Base-by-base conservation (phyloP, 805 yeast species). In the Ascoidea asiatica region DNA sequence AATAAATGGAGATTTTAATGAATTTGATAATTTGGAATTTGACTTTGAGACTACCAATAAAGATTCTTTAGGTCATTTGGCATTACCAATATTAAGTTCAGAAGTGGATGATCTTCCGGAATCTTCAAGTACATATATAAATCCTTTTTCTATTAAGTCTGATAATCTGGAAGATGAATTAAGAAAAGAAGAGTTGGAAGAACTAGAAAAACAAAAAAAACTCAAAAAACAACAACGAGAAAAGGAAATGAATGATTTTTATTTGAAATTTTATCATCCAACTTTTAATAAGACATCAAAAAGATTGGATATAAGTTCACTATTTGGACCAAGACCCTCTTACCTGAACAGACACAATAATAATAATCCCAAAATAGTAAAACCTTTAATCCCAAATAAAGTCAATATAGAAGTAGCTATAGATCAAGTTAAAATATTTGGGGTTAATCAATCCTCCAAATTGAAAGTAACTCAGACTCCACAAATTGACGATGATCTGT, bases 271-370 rank as follows among this genome's bases (percentile, higher is more conserved):
- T 35, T 75, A 76, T 53, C 84, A 71, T 55, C 95, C 95, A 0
- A 65, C 72, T 1, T 86, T 79, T 59, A 65, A 69, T 44, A 66
- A 65, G 19, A 70, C 75, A 21, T 65, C 71, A 40, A 71, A 29
- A 29, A 29, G 79, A 1, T 65, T 81, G 52, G 75, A 77, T 51
- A 75, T 81, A 73, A 85, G 81, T 57, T 59, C 72, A 5, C 61
- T 84, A 41, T 82, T 81, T 52, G 72, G 75, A 22, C 81, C 90
- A 1, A 67, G 70, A 8, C 83, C 89, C 1, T 81, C 86, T 2
- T n/a, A n/a, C n/a, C n/a, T n/a, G n/a, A n/a, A n/a, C n/a, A n/a
- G n/a, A n/a, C n/a, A n/a, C n/a, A n/a, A n/a, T n/a, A 53, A 57
- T 35, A 15, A 39, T 17, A 17, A 15, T 13, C 55, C 54, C 4